These are phyloP conservation scores for Botrytis medusae DNA, from an alignment of 2,329 filamentous ascomycete species.

Conservation along the genomic window DNA sequence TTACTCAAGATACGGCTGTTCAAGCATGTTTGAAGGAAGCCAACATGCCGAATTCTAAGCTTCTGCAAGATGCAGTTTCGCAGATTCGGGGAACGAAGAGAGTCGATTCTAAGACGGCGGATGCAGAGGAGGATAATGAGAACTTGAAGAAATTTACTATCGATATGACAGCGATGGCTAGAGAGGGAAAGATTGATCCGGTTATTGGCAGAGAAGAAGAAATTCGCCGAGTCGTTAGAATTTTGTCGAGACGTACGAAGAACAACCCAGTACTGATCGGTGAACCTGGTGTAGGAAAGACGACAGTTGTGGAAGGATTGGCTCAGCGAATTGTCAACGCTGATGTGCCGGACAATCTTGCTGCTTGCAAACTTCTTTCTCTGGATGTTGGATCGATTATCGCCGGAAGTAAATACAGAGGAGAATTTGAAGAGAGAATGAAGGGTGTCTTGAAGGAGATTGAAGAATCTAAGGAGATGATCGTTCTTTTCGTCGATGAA, in stretches of 20 bases:
- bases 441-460: constrained; percentile 99
- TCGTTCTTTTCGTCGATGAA: constrained; percentile 97
- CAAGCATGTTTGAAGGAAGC: constrained; percentile 75
- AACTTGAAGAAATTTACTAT: constrained; percentile 98
- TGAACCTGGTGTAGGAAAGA: constrained; percentile 98
- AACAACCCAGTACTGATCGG: constrained; percentile 98
- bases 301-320: constrained; percentile 93
- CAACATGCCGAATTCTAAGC: constrained; percentile 87
- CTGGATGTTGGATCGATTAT: constrained; percentile 94
- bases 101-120: constrained; percentile 94
- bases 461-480: constrained; percentile 89
- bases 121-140: constrained; percentile 89
- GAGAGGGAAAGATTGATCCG: constrained; percentile 96
- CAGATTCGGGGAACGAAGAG: constrained; percentile 89
- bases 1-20: constrained; percentile 76
- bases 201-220: constrained; percentile 97
- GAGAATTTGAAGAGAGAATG: constrained; percentile 99
- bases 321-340: constrained; percentile 94
- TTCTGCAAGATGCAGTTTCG: constrained; percentile 86
- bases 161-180: constrained; percentile 94
- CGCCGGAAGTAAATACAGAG: constrained; percentile 95
- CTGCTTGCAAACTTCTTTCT: constrained; percentile 89
- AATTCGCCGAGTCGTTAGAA: constrained; percentile 86
- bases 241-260: constrained; percentile 90
- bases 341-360: constrained; percentile 93